Evolutionary conservation across 495 filamentous ascomycete species (phyloP).

Genomic region (Penicillium silybi): DNA sequence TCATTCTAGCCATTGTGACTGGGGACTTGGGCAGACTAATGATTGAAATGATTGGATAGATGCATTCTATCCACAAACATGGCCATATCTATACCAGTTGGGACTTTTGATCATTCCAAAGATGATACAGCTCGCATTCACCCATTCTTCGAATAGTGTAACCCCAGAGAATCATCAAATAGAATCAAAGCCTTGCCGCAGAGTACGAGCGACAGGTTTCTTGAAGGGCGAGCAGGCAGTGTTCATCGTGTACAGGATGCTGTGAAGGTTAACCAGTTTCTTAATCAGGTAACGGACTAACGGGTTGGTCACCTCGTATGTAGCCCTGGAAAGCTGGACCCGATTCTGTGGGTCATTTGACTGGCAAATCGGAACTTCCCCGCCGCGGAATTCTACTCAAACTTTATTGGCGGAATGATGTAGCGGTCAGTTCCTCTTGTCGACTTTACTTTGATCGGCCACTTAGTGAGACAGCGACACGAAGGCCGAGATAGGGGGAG

Average conservation of each 20-base stretch:
- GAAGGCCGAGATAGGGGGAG: neutral
- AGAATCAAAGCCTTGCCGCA: neutral
- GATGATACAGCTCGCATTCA: neutral
- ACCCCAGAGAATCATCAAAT: neutral
- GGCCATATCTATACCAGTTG: neutral
- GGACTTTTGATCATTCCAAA: neutral
- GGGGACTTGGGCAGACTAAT: neutral
- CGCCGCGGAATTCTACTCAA: neutral
- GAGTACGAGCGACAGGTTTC: neutral
- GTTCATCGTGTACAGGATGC: neutral
- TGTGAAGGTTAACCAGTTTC: neutral
- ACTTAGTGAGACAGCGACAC: neutral
- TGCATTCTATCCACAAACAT: neutral
- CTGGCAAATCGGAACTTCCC: neutral
- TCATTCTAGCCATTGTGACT: constrained; percentile 8
- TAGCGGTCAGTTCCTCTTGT: neutral
- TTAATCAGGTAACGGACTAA: neutral
- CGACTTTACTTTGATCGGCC: neutral
- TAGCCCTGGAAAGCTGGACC: neutral
- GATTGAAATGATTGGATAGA: neutral
- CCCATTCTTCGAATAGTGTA: neutral
- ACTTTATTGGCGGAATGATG: neutral
- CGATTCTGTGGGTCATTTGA: neutral
- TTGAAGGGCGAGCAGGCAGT: neutral
- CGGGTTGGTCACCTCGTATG: neutral